Conservation (phyloP, 1,284 basidiomycete genomes). For the Melampsora larici-populina region DNA sequence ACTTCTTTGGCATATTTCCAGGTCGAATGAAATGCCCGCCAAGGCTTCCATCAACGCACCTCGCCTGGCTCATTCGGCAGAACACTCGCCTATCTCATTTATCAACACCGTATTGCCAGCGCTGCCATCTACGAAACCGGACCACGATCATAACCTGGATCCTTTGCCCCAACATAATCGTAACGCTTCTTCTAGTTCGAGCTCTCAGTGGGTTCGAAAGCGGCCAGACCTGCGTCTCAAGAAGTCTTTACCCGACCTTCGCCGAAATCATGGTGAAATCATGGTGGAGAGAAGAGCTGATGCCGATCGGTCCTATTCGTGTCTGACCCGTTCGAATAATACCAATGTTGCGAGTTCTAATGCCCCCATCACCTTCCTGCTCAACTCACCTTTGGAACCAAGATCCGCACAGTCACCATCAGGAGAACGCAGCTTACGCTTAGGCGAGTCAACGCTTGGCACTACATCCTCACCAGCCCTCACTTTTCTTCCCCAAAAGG, state of each 20-base stretch:
- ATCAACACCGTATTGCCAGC: neutral
- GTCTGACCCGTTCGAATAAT: slow-evolving; percentile 12
- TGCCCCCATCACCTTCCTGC: slow-evolving; percentile 15
- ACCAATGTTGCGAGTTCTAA: slow-evolving; percentile 21
- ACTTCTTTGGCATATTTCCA: neutral
- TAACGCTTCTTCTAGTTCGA: slow-evolving; percentile 26
- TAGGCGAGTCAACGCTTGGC: neutral
- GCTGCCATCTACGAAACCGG: neutral
- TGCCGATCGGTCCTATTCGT: slow-evolving; percentile 32
- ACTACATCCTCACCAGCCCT: neutral
- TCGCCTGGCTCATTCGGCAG: slow-evolving; percentile 10
- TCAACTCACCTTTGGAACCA: slow-evolving; percentile 26
- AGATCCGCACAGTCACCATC: slow-evolving; percentile 10
- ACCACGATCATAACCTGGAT: neutral
- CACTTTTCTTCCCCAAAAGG: slow-evolving; percentile 39
- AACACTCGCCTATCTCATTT: slow-evolving; percentile 17
- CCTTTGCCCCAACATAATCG: slow-evolving; percentile 31
- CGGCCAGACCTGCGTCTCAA: slow-evolving; percentile 56
- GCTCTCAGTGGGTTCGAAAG: slow-evolving; percentile 35
- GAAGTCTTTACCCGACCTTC: slow-evolving; percentile 83
- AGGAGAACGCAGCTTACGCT: neutral
- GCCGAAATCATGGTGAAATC: slow-evolving; percentile 57
- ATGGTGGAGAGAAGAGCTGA: slow-evolving; percentile 40
- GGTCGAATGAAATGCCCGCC: neutral
- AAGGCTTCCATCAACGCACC: neutral